phyloP scores from a whole-genome alignment of 2,329 filamentous ascomycete species.

The Fusarium irregulare region DNA sequence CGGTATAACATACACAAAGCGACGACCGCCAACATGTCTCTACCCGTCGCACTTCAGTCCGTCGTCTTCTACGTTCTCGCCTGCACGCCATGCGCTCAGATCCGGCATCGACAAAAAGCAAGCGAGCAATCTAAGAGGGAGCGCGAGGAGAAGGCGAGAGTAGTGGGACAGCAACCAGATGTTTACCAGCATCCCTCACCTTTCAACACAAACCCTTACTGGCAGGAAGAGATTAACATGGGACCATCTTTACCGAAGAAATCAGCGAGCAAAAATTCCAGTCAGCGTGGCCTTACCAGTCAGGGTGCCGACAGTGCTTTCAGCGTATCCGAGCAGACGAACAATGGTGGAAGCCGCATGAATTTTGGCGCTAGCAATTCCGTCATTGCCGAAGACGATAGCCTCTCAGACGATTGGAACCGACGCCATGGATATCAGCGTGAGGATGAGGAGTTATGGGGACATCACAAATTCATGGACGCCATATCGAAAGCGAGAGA shows the following conservation, averaged over 20 bases:
- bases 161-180: slow-evolving; percentile 76
- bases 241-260: slow-evolving; percentile 80
- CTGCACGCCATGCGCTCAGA: slow-evolving; percentile 81
- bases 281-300: slow-evolving; percentile 70
- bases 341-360: slow-evolving; percentile 52
- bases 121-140: slow-evolving; percentile 77
- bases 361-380: slow-evolving; percentile 48
- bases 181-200: slow-evolving; percentile 83
- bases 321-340: slow-evolving; percentile 55
- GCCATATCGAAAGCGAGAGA: slow-evolving; percentile 69
- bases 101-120: slow-evolving; percentile 75
- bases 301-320: slow-evolving; percentile 62
- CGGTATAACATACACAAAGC: slow-evolving; percentile 33
- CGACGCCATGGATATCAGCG: slow-evolving; percentile 79
- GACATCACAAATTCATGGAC: slow-evolving; percentile 69
- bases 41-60: slow-evolving; percentile 74
- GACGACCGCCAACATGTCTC: slow-evolving; percentile 52
- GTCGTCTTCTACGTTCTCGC: slow-evolving; percentile 82
- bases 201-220: slow-evolving; percentile 88
- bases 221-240: slow-evolving; percentile 86
- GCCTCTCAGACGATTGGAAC: slow-evolving; percentile 72
- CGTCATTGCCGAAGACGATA: slow-evolving; percentile 54
- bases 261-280: slow-evolving; percentile 66
- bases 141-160: slow-evolving; percentile 71
- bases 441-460: slow-evolving; percentile 90